Base-by-base conservation (phyloP, 2,329 filamentous ascomycete genomes). In the Lasiodiplodia sp. region DNA sequence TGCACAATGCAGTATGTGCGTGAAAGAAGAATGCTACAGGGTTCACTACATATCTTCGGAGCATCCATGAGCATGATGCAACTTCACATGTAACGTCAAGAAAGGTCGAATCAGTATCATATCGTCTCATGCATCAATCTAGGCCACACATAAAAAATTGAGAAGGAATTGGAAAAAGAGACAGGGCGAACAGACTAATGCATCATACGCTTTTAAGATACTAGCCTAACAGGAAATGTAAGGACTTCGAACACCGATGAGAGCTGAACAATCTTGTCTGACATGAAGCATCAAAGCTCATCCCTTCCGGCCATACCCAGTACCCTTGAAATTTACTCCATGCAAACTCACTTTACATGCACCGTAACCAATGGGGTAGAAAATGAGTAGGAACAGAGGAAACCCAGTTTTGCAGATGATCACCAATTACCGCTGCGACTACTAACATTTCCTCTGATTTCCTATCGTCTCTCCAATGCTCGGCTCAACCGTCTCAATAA, bases 381-480 rank as follows among this genome's bases (percentile, higher is more conserved):
- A n/a, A 21, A 23, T 12, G 12, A 21, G 51, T 16, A 58, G 31
- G 40, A 25, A 28, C 14, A 23, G 21, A 40, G 23, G 40, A 37
- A 38, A 31, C 23, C 11, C 1, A 28, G 25, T 12, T 44, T 51
- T 49, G 58, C 23, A 49, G 14, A 25, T n/a, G 18, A 51, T 34
- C 38, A 51, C 58, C 58, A 63, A 49, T 47, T 63, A 51, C 58
- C 18, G 49, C 40, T 47, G 25, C 57, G 57, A 62, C 57, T 63
- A 63, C 21, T 47, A 47, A 25, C 44, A 60, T 60, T 28, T 47
- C 57, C 44, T 56, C 52, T 60, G 55, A 40, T 37, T 47, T 25
- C 34, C 40, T 34, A 10, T n/a, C 38, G 28, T 47, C 58, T 51
- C n/a, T n/a, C 25, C 14, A 18, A 28, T 44, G 21, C 57, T 44